These are phyloP conservation scores for Paraglomus occultum DNA, from an alignment of 192 early-diverging fungal species.

Conservation along the genomic window DNA sequence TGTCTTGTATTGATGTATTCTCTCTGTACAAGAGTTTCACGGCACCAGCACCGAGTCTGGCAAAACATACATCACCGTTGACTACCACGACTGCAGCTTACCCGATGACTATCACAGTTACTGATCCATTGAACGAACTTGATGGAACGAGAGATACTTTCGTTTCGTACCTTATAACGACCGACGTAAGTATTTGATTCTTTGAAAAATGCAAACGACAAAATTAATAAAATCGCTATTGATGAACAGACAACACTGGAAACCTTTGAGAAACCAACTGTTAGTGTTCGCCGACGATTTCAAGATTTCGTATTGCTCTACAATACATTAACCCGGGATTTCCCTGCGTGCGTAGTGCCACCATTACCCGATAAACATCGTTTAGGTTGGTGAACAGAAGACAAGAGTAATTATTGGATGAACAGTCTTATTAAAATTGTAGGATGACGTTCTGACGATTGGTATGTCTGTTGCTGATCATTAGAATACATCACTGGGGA, in stretches of 20 bases:
- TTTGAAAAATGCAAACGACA: neutral
- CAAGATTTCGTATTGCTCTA: conserved; percentile 95
- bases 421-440: neutral
- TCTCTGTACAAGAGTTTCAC: too few species aligned
- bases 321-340: conserved; percentile 68
- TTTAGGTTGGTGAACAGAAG: conserved; percentile 54
- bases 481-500: conserved; percentile 94
- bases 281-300: conserved; percentile 82
- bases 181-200: conserved; percentile 50
- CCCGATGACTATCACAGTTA: conserved; percentile 63
- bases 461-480: neutral
- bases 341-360: conserved; percentile 79
- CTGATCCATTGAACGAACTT: conserved; percentile 84
- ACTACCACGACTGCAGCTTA: neutral
- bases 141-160: conserved; percentile 81
- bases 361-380: conserved; percentile 91
- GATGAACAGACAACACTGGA: conserved; percentile 58
- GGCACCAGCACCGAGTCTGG: too few species aligned
- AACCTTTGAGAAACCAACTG: conserved; percentile 49
- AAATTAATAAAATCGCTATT: neutral
- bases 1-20: too few species aligned
- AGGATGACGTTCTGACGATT: neutral
- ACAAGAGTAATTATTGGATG: neutral
- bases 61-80: too few species aligned
- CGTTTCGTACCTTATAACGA: conserved; percentile 82